Percentiles rank a stretch among this genome's conserved stretches.
Evolutionary conservation across 139 green algal genomes (phyloP).

Genomic region (Nannochloris sp.): DNA sequence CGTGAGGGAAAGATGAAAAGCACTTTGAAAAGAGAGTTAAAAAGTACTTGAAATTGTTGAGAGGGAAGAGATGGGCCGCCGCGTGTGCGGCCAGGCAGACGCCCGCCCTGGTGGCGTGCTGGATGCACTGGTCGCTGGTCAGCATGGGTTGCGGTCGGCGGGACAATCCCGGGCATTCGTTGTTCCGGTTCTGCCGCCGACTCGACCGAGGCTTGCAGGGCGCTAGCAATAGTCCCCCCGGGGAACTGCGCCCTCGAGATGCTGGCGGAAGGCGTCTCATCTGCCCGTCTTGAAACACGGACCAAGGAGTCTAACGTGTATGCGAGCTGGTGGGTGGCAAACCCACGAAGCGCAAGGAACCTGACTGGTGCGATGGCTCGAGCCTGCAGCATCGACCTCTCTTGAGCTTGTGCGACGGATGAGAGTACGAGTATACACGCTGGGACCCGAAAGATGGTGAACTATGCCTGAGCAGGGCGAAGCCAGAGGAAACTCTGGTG

Average conservation of each 20-base stretch:
- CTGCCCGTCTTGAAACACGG: conserved; percentile 93
- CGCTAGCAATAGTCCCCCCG: conserved; percentile 45
- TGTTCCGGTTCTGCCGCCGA: conserved; percentile 43
- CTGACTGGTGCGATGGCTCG: conserved; percentile 64
- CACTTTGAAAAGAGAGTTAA: conserved; percentile 96
- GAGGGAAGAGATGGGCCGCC: conserved; percentile 75
- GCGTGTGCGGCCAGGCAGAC: conserved; percentile 62
- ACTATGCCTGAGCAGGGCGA: conserved; percentile 89
- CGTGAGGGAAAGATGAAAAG: conserved; percentile 95
- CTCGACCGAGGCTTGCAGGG: conserved; percentile 59
- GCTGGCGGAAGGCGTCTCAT: conserved; percentile 71
- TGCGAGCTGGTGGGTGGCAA: conserved; percentile 82
- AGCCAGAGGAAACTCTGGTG: conserved; percentile 90
- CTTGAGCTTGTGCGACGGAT: conserved; percentile 83
- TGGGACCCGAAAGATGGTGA: conserved; percentile 89
- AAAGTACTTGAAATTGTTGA: conserved; percentile 93
- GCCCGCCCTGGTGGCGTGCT: conserved; percentile 45
- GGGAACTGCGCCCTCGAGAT: conserved; percentile 65
- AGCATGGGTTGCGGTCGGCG: conserved; percentile 63
- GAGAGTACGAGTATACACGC: conserved; percentile 80
- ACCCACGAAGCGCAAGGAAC: conserved; percentile 86
- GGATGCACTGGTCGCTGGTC: conserved; percentile 64
- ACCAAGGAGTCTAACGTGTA: conserved; percentile 93
- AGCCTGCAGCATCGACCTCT: conserved; percentile 79
- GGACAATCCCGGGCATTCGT: conserved; percentile 53